Evolutionary conservation across 2,329 filamentous ascomycete species (phyloP).

Genomic region (Coniochaeta pulveracea): DNA sequence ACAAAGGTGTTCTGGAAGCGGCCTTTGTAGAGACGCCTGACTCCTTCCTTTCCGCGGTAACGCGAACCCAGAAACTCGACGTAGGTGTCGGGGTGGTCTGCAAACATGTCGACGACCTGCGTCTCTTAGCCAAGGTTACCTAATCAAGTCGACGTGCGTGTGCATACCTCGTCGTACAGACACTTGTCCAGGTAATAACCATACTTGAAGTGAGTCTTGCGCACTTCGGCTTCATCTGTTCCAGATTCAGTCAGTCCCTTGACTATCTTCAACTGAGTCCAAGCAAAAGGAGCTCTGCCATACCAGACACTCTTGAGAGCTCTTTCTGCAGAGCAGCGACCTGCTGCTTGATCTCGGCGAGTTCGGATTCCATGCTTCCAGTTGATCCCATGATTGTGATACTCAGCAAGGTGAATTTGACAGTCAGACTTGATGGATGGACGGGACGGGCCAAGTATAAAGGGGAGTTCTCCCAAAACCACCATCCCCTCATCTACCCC

Average conservation of each 20-base stretch:
- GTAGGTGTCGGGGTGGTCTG: conserved; percentile 39
- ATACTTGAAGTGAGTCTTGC: conserved; percentile 45
- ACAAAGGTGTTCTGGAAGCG: conserved; percentile 40
- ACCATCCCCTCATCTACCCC: too few relatives aligned
- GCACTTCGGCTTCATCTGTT: conserved; percentile 39
- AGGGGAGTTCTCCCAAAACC: too few relatives aligned
- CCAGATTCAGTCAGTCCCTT: conserved; percentile 1
- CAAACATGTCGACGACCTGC: conserved; percentile 35
- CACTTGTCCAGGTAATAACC: conserved; percentile 50
- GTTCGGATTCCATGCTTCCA: conserved; percentile 22
- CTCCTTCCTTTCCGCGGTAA: conserved; percentile 38
- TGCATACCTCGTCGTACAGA: conserved; percentile 37
- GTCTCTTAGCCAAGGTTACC: conserved; percentile 2
- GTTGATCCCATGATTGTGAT: too few relatives aligned
- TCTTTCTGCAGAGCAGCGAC: conserved; percentile 22
- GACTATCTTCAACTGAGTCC: background rate
- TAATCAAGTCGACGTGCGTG: conserved; percentile 1
- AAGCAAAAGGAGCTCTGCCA: background rate
- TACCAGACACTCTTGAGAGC: conserved; percentile 20
- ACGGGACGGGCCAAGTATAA: too few relatives aligned
- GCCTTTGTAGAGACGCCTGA: conserved; percentile 37
- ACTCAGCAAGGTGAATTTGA: too few relatives aligned
- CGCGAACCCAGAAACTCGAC: conserved; percentile 44
- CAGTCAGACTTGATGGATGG: too few relatives aligned
- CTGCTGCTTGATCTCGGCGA: conserved; percentile 24